Percentiles rank a stretch among this genome's conserved stretches.
These are phyloP conservation scores for Trichoderma erinaceum DNA, from an alignment of 495 filamentous ascomycete genomes.

Conservation along the genomic window DNA sequence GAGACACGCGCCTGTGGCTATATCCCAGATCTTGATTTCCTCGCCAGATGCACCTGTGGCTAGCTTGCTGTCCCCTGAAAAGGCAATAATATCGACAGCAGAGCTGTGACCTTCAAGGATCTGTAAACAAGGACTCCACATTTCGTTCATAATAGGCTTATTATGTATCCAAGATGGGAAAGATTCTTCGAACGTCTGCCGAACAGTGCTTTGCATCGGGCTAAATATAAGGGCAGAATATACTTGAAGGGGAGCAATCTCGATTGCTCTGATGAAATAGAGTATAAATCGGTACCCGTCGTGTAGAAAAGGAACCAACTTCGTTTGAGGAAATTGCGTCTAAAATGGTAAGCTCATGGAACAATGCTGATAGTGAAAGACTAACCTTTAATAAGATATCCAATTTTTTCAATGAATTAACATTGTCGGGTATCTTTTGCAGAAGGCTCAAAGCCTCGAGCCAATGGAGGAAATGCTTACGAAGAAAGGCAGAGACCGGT, in stretches of 20 bases:
- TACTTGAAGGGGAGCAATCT: conserved; percentile 20
- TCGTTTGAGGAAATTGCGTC: not conserved
- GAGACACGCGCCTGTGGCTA: conserved; percentile 19
- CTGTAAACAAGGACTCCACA: conserved; percentile 19
- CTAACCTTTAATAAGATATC: not conserved
- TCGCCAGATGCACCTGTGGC: too few species aligned
- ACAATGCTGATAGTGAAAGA: not conserved
- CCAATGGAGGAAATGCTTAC: conserved; percentile 12
- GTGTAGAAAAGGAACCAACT: conserved; percentile 12
- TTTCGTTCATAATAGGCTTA: not conserved
- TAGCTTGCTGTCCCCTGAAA: conserved; percentile 11
- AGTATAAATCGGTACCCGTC: conserved; percentile 21
- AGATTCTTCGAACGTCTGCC: conserved; percentile 11
- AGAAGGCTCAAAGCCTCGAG: conserved; percentile 15
- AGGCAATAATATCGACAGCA: conserved; percentile 15
- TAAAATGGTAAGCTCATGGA: not conserved
- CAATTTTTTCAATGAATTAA: conserved; percentile 11
- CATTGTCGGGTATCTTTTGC: not conserved
- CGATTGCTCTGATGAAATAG: conserved; percentile 14
- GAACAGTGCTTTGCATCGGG: not conserved
- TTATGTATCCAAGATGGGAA: conserved; percentile 11
- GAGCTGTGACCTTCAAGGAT: conserved; percentile 19
- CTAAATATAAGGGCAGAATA: conserved; percentile 24
- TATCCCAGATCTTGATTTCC: conserved; percentile 27
- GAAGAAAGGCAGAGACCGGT: not conserved